Percentiles rank a stretch among this genome's conserved stretches.
Evolutionary conservation across 768 basidiomycete species (phyloP).

Genomic region (Termitomyces sp.): DNA sequence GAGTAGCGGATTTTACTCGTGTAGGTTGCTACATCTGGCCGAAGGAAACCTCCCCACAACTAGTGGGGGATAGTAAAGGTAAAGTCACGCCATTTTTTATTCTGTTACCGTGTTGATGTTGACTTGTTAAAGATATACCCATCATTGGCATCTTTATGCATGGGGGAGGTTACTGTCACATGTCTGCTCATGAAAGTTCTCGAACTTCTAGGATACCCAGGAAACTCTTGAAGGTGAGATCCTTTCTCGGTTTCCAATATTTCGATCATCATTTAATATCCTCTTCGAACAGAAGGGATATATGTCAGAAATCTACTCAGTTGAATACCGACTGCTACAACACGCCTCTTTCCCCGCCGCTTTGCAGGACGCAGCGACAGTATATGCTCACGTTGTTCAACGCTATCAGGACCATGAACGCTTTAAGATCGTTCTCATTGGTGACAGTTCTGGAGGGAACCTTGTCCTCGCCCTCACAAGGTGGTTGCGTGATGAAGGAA

Average conservation of each 20-base stretch:
- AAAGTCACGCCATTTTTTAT: background rate
- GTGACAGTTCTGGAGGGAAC: background rate
- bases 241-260: background rate
- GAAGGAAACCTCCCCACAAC: background rate
- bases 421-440: background rate
- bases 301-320: background rate
- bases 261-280: background rate
- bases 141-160: conserved; percentile 47
- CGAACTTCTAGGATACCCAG: conserved; percentile 44
- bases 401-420: background rate
- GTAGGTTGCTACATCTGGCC: background rate
- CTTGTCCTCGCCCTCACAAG: background rate
- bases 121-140: conserved; percentile 23
- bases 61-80: background rate
- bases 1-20: conserved; percentile 17
- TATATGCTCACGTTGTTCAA: background rate
- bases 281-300: background rate
- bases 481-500: background rate
- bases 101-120: conserved; percentile 9
- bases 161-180: conserved; percentile 52
- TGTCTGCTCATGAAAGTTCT: conserved; percentile 48
- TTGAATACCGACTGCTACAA: background rate
- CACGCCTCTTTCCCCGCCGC: background rate
- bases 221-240: conserved; percentile 31
- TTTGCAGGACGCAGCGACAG: background rate